Base-by-base conservation (phyloP, 1,284 basidiomycete species). In the Microbotryum silenes-acaulis region DNA sequence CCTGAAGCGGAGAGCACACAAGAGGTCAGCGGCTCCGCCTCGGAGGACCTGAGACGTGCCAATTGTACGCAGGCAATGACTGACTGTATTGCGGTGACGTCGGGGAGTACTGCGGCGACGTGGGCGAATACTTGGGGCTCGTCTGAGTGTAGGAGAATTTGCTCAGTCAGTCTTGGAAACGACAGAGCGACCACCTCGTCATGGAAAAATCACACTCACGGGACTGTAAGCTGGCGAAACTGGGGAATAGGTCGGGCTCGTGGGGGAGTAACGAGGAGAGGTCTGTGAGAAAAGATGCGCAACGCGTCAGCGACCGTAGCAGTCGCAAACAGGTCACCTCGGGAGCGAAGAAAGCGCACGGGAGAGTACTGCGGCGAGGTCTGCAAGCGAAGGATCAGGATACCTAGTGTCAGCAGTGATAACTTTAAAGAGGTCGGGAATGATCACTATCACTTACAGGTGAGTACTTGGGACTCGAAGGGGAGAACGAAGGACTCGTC, bases 251-350 rank as follows among this genome's bases (percentile, higher is more conserved):
- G 70, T 67, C 45, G 73, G 74, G 27, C 67, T 72, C 9, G 61
- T 54, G 0, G 89, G 89, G 2, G 88, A 90, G 51, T 85, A 83
- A 1, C 68, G 65, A 25, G 76, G 75, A 25, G 73, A 74, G 6
- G 74, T 74, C 9, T 76, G 75, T 16, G 70, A 72, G 62, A 63
- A 67, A 56, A 45, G 50, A 57, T 54, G 55, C 37, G 18, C 87
- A 87, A 2, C 87, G 88, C 0, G 87, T 88, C 7, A 88, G 87
- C 31, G 89, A 90, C 75, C 90, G 91, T 72, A 27, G 27, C 27
- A 86, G 21, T 42, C 37, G 12, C 37, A 42, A 42, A 42, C 37
- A 42, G 37, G 37, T 42, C 12, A 42, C 37, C 10, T 42, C 16
- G 5, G 14, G 37, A 42, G 37, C 14, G 37, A 42, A 18, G 37